Conservation (phyloP, 2,329 filamentous ascomycete species). For the Corinectria fuckeliana region DNA sequence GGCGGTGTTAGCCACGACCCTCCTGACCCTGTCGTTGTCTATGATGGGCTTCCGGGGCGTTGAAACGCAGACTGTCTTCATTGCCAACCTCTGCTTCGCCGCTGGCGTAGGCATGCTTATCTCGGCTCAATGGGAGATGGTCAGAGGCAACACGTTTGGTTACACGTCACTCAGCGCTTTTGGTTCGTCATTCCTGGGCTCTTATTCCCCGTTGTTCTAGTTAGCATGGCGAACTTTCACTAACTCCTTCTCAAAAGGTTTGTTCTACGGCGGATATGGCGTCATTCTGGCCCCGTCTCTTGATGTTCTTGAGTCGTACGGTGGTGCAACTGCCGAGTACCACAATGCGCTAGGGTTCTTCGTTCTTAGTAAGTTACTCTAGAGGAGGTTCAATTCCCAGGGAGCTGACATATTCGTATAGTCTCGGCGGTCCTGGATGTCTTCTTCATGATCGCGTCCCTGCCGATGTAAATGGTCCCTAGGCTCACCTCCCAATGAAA, state of each 20-base stretch:
- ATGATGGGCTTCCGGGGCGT: slow-evolving; percentile 63
- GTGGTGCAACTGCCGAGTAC: slow-evolving; percentile 14
- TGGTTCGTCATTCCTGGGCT: slow-evolving; percentile 39
- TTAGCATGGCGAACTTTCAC: neutral
- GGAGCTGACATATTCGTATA: neutral
- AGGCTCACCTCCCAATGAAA: too few species aligned
- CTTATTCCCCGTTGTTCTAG: neutral
- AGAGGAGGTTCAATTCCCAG: rapidly evolving
- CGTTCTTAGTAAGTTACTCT: slow-evolving; percentile 4
- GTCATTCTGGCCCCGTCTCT: slow-evolving; percentile 10
- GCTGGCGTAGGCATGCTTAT: slow-evolving; percentile 58
- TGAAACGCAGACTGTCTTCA: slow-evolving; percentile 56
- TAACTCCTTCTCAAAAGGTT: neutral
- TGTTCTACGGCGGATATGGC: slow-evolving; percentile 20
- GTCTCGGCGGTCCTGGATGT: slow-evolving; percentile 18
- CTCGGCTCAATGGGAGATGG: slow-evolving; percentile 62
- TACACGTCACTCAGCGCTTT: slow-evolving; percentile 63
- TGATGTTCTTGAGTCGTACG: slow-evolving; percentile 15
- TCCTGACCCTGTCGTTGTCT: slow-evolving; percentile 60
- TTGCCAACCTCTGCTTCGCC: slow-evolving; percentile 61
- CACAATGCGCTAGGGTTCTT: slow-evolving; percentile 22
- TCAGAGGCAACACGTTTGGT: slow-evolving; percentile 57
- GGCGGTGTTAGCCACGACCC: slow-evolving; percentile 54
- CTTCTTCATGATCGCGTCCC: slow-evolving; percentile 15
- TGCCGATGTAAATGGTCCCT: slow-evolving; percentile 5